Percentiles rank a stretch among this genome's conserved stretches.
These are phyloP conservation scores for Helotiales sp. DNA, from an alignment of 2,329 filamentous ascomycete species.

Conservation along the genomic window DNA sequence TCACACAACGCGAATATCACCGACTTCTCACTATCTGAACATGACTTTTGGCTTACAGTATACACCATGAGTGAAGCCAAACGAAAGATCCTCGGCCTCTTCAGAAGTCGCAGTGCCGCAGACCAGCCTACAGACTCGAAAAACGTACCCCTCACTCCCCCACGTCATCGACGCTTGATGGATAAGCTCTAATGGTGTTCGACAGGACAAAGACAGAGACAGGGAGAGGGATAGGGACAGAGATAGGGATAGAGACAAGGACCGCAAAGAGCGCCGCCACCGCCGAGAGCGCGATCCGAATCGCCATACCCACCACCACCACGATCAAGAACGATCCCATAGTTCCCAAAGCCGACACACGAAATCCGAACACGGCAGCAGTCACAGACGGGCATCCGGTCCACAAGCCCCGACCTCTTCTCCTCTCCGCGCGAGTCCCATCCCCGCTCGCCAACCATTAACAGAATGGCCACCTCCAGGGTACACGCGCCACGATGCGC, in stretches of 20 bases:
- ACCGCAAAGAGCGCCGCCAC: slow-evolving; percentile 37
- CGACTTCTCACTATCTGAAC: not conserved
- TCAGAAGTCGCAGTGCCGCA: slow-evolving; percentile 54
- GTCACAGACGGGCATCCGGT: not conserved
- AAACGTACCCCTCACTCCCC: slow-evolving; percentile 18
- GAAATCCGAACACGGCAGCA: slow-evolving; percentile 5
- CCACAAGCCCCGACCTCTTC: not conserved
- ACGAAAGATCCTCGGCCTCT: slow-evolving; percentile 46
- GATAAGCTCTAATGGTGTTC: not conserved
- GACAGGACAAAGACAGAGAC: slow-evolving; percentile 3
- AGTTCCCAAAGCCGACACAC: not conserved
- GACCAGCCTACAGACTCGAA: slow-evolving; percentile 46
- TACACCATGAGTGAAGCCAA: slow-evolving; percentile 39
- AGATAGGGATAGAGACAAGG: slow-evolving; percentile 17
- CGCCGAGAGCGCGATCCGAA: slow-evolving; percentile 46
- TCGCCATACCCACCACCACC: slow-evolving; percentile 37
- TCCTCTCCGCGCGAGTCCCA: slow-evolving; percentile 11
- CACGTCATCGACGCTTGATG: not conserved
- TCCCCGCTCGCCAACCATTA: slow-evolving; percentile 43
- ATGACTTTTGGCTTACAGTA: not conserved
- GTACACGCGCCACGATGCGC: slow-evolving; percentile 53
- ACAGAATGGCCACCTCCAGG: slow-evolving; percentile 63
- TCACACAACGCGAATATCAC: not conserved
- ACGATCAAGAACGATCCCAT: slow-evolving; percentile 11
- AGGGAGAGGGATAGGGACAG: slow-evolving; percentile 13